Base-by-base conservation (phyloP, 495 filamentous ascomycete genomes). In the Neurospora sp. region DNA sequence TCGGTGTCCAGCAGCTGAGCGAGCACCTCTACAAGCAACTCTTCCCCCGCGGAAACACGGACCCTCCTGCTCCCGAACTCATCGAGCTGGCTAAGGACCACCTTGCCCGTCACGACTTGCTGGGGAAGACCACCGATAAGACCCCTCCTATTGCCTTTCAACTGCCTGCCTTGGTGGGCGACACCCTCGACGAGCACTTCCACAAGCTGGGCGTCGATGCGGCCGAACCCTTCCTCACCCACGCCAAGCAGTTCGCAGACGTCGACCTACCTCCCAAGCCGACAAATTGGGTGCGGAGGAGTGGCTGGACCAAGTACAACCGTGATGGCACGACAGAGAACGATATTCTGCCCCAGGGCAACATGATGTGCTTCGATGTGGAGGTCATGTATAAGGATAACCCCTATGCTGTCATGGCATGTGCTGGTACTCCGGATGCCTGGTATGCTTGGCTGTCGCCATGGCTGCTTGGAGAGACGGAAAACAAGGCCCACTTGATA, bases 391-490 rank as follows among this genome's bases (percentile, higher is more conserved):
- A 91, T 85, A 97, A 96, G 77, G 89, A 94, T 78, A 93, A 90
- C 77, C 89, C 91, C 0, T 98, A 92, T 82, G 94, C 96, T 7
- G 92, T 96, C 48, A 98, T 99, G 96, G 96, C 96, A 42, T 98
- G 94, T 75, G 96, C 96, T 11, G 92, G 90, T 69, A 92, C 92
- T 74, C 90, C 92, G 13, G 93, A 89, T 17, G 89, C 92, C 31
- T 99, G 96, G 96, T 99, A 98, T 83, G 92, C 92, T 2, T 99
- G 96, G 96, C 81, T 99, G 70, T 98, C 94, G 28, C 96, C 96
- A 0, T 99, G 96, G 96, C 84, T 99, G 31, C 81, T 99, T 9
- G 93, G 89, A 21, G 93, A 97, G 82, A 89, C 90, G 6, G 85
- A 92, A n/a, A 88, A 87, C 34, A 85, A 92, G 76, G 84, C 87